phyloP scores from a whole-genome alignment of 1,139 yeast species.

The Lodderomyces jiufengensis region DNA sequence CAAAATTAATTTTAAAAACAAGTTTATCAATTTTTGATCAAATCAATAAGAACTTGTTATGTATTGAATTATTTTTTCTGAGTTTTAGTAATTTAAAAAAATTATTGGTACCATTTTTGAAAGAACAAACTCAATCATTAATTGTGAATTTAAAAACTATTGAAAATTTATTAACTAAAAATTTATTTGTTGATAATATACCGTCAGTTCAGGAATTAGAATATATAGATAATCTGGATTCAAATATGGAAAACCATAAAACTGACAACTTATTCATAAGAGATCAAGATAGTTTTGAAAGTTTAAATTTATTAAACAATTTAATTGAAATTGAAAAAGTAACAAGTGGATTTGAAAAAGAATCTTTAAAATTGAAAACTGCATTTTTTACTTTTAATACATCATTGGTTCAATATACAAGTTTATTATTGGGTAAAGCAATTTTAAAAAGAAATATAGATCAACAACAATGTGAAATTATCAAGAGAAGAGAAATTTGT shows the following conservation, averaged over 20 bases:
- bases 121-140: conserved; percentile 31
- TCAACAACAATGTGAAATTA: conserved; percentile 30
- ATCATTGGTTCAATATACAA: conserved; percentile 36
- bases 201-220: too few species aligned
- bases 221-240: too few species aligned
- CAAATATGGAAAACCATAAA: too few species aligned
- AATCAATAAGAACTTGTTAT: conserved; percentile 23
- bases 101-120: conserved; percentile 34
- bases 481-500: conserved; percentile 39
- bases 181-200: conserved; percentile 20
- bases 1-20: conserved; percentile 20
- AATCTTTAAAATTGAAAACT: conserved; percentile 25
- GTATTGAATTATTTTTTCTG: conserved; percentile 35
- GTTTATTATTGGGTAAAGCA: conserved; percentile 39
- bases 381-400: conserved; percentile 34
- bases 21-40: conserved; percentile 22
- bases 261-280: too few species aligned
- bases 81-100: conserved; percentile 38
- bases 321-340: conserved; percentile 35
- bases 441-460: conserved; percentile 36
- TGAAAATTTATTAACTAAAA: conserved; percentile 22
- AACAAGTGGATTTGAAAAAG: conserved; percentile 37
- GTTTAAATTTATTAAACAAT: conserved; percentile 21
- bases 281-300: too few species aligned
- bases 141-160: conserved; percentile 15